A percentile compares a stretch with the other conserved stretches of the same genome.
phyloP scores from a whole-genome alignment of 73 alveolate species.

The Paraurostyla sp. region DNA sequence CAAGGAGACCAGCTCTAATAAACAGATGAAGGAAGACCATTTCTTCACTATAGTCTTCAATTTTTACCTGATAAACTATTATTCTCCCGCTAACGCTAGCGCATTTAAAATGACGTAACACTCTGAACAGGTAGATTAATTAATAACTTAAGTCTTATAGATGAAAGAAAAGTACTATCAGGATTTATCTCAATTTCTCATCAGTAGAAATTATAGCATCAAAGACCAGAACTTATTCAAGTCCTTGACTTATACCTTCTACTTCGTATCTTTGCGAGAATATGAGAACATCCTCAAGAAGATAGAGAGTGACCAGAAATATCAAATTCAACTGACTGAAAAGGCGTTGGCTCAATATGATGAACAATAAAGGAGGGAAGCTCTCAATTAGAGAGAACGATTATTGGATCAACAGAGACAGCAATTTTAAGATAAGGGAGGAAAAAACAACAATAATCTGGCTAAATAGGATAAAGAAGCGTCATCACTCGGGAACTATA shows the following conservation, averaged over 20 bases:
- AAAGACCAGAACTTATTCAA: conserved; percentile 51
- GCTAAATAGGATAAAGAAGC: neutral
- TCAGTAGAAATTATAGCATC: conserved; percentile 8
- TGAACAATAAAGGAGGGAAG: conserved; percentile 28
- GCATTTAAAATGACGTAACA: conserved; percentile 38
- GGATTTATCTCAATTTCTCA: conserved; percentile 3
- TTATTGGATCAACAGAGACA: neutral
- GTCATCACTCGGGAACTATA: neutral
- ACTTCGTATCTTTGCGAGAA: conserved; percentile 61
- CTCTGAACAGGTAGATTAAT: conserved; percentile 40
- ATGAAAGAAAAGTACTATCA: conserved; percentile 39
- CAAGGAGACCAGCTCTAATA: neutral
- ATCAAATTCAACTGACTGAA: conserved; percentile 58
- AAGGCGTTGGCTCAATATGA: conserved; percentile 65
- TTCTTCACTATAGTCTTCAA: conserved; percentile 26
- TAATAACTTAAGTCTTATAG: neutral
- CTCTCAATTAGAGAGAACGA: neutral
- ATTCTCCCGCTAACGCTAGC: conserved; percentile 15
- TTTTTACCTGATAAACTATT: conserved; percentile 53
- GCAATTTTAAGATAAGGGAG: neutral
- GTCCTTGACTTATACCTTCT: conserved; percentile 69
- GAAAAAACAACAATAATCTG: neutral
- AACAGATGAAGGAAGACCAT: conserved; percentile 6
- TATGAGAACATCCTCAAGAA: conserved; percentile 38
- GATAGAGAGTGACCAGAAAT: conserved; percentile 65